Conservation (phyloP, 305 asterid genomes). For the Fraxinus baroniana region DNA sequence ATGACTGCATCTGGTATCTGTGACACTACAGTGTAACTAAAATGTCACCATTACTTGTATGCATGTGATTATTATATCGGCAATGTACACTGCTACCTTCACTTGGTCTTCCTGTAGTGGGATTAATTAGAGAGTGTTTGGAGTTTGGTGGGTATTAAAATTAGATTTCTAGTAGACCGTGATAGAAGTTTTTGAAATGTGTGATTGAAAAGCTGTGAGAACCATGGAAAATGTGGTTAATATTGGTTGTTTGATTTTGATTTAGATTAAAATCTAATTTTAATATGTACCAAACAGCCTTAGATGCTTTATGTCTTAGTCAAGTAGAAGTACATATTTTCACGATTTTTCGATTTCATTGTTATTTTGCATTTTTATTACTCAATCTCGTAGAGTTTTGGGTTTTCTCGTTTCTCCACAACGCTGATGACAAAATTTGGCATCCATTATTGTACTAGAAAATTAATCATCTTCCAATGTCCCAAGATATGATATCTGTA, state of each 20-base stretch:
- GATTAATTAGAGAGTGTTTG: not conserved
- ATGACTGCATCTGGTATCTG: not conserved
- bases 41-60: not conserved
- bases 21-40: not conserved
- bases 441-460: not conserved
- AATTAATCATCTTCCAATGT: not conserved
- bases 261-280: too few species aligned
- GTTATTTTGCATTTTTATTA: not conserved
- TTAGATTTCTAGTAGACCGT: too few species aligned
- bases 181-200: too few species aligned
- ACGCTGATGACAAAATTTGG: not conserved
- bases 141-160: too few species aligned
- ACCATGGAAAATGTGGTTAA: too few species aligned
- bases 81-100: not conserved
- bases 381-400: not conserved
- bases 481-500: not conserved
- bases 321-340: not conserved
- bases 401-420: not conserved
- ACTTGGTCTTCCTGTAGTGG: not conserved
- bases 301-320: not conserved
- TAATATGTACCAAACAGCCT: too few species aligned
- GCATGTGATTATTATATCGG: not conserved
- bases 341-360: not conserved
- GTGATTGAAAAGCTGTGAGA: too few species aligned
- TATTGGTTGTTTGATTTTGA: too few species aligned